Percentiles rank a stretch among this genome's conserved stretches.
These are phyloP conservation scores for Fusarium marasasianum DNA, from an alignment of 2,329 filamentous ascomycete species.

Conservation along the genomic window DNA sequence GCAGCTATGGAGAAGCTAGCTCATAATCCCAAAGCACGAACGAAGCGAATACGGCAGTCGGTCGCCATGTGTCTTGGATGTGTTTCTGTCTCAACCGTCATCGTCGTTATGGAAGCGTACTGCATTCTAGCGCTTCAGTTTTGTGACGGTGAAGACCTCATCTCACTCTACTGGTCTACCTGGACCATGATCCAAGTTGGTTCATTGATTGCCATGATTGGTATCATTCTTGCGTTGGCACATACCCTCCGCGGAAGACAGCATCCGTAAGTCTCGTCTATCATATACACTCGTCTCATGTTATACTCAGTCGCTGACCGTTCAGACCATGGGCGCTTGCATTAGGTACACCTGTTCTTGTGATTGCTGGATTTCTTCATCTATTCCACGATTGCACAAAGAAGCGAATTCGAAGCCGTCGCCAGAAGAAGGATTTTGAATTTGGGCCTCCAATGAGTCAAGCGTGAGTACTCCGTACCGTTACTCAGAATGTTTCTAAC, in stretches of 20 bases:
- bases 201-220: constrained; percentile 66
- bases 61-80: constrained; percentile 57
- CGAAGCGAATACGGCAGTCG: constrained; percentile 52
- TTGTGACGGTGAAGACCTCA: constrained; percentile 68
- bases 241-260: constrained; percentile 60
- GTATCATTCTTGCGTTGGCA: constrained; percentile 63
- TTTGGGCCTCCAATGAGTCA: constrained; percentile 53
- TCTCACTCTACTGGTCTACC: constrained; percentile 68
- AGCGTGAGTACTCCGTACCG: constrained; percentile 47
- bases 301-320: constrained; percentile 1
- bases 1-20: constrained; percentile 50
- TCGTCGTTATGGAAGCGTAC: constrained; percentile 65
- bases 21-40: constrained; percentile 45
- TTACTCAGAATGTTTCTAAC: constrained; percentile 11
- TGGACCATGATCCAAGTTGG: constrained; percentile 70
- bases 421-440: constrained; percentile 37
- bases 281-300: background rate
- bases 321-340: constrained; percentile 65
- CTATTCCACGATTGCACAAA: constrained; percentile 55
- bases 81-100: constrained; percentile 54
- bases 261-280: constrained; percentile 57
- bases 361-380: constrained; percentile 64
- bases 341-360: constrained; percentile 67
- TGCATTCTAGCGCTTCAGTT: constrained; percentile 64
- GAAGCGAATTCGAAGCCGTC: constrained; percentile 48